Evolutionary conservation across 805 yeast species (phyloP), one percentile per base, ranked within the genome.

Genomic region (Isabelozyma gotoi): DNA sequence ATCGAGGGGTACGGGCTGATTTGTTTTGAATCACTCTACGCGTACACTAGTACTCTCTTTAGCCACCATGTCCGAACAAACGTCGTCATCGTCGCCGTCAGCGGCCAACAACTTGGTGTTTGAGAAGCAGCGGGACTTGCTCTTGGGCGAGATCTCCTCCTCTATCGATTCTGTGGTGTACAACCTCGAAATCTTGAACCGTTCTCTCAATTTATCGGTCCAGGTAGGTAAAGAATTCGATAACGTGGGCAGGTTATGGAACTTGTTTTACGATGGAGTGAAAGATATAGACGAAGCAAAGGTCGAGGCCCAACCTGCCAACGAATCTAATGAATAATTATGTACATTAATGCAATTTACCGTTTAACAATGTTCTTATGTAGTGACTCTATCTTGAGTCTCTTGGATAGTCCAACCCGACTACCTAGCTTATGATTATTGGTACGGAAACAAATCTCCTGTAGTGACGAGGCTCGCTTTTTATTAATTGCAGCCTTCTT

Each of bases 201-300:
- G 88, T 36, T 77, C 90, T 0, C 63, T 86, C 40, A 85, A 83
- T 50, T 81, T 79, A 35, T 77, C 82, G 2, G 74, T 84, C 12
- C 84, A 85, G 17, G 88, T 86, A 2, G 91, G 94, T 1, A 81
- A 81, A 55, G 91, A 84, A 46, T 86, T 85, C 53, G 87, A 85
- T 44, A 77, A 78, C 40, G 87, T 85, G 12, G 77, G 90, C 2
- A 65, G 73, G n/a, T 67, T 85, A 29, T 86, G 95, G 95, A 67
- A 75, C 27, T 75, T 74, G 31, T 85, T 85, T 54, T 84, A 85
- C 52, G 78, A 80, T 54, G 81, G 81, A 0, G 39, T 71, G 16
- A 66, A 64, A 10, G 29, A 24, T n/a, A n/a, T 24, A 24, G 29
- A 24, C 8, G 29, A 24, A 24, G 29, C 29, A 24, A 24, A 24